These are phyloP conservation scores for Erythrophleum fordii DNA, from an alignment of 306 rosid genomes.

Conservation along the genomic window DNA sequence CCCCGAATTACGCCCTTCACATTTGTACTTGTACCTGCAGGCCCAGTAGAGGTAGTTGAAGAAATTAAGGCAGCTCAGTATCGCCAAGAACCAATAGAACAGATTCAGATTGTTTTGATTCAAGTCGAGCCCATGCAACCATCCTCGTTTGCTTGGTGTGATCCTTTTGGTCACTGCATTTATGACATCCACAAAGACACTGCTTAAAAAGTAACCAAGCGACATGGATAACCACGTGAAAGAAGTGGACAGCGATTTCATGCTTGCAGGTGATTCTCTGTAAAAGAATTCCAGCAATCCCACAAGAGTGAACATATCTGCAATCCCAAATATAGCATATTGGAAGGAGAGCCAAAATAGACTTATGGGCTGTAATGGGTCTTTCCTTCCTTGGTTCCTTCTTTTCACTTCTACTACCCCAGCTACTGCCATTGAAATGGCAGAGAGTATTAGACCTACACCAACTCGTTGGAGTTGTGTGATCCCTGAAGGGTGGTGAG, in stretches of 20 bases:
- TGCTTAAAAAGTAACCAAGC: slow-evolving; percentile 76
- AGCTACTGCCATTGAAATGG: slow-evolving; percentile 76
- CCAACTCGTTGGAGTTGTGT: slow-evolving; percentile 90
- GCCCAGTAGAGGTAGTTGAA: slow-evolving; percentile 73
- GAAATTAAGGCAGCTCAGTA: slow-evolving; percentile 71
- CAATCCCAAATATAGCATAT: slow-evolving; percentile 77
- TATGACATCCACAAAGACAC: slow-evolving; percentile 60
- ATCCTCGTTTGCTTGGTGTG: slow-evolving; percentile 64
- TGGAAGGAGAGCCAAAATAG: slow-evolving; percentile 84
- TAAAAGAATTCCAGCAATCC: slow-evolving; percentile 84
- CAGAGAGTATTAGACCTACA: slow-evolving; percentile 68
- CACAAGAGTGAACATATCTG: slow-evolving; percentile 87
- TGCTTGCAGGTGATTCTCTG: slow-evolving; percentile 69
- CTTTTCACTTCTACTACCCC: slow-evolving; percentile 73
- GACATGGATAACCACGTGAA: slow-evolving; percentile 70
- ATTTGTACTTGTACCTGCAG: slow-evolving; percentile 69
- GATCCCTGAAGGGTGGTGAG: slow-evolving; percentile 75
- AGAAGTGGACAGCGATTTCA: slow-evolving; percentile 85
- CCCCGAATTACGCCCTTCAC: slow-evolving; percentile 39
- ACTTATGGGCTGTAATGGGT: slow-evolving; percentile 54
- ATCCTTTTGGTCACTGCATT: slow-evolving; percentile 59
- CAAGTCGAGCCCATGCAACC: slow-evolving; percentile 66
- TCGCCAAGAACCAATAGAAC: slow-evolving; percentile 84
- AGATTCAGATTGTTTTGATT: slow-evolving; percentile 62
- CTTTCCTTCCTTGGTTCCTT: slow-evolving; percentile 50